These are phyloP conservation scores for Pseudogymnoascus sp. DNA, from an alignment of 2,329 filamentous ascomycete genomes.

Conservation along the genomic window DNA sequence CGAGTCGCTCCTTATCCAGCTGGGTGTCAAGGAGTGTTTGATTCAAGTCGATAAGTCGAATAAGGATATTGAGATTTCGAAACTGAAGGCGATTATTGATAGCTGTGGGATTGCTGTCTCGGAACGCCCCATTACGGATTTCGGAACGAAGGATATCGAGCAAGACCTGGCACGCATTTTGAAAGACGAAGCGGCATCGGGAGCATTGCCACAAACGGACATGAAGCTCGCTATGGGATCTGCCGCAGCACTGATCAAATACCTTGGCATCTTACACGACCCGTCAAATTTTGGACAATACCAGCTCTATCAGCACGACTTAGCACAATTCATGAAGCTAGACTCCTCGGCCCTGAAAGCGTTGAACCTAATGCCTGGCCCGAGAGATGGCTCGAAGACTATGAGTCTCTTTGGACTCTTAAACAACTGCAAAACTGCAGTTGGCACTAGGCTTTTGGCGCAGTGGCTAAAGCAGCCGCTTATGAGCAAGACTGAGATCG, in stretches of 20 bases:
- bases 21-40: conserved; percentile 89
- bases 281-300: conserved; percentile 95
- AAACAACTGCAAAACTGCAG: conserved; percentile 95
- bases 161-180: conserved; percentile 83
- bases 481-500: conserved; percentile 84
- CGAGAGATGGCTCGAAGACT: conserved; percentile 86
- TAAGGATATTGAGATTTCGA: conserved; percentile 81
- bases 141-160: conserved; percentile 85
- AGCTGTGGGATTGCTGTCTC: conserved; percentile 87
- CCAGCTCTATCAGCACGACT: conserved; percentile 91
- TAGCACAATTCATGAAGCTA: conserved; percentile 96
- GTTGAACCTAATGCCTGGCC: conserved; percentile 93
- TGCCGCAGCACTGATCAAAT: conserved; percentile 87
- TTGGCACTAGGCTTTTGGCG: conserved; percentile 78
- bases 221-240: conserved; percentile 94
- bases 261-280: conserved; percentile 83
- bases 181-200: conserved; percentile 73
- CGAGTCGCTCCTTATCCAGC: conserved; percentile 88
- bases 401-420: conserved; percentile 94
- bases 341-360: conserved; percentile 91
- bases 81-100: conserved; percentile 81
- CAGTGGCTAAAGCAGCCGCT: conserved; percentile 98
- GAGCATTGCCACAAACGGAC: conserved; percentile 78
- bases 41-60: conserved; percentile 69
- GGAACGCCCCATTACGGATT: conserved; percentile 68